These are phyloP conservation scores for Eutypa lata DNA, from an alignment of 2,329 filamentous ascomycete species.

Conservation along the genomic window DNA sequence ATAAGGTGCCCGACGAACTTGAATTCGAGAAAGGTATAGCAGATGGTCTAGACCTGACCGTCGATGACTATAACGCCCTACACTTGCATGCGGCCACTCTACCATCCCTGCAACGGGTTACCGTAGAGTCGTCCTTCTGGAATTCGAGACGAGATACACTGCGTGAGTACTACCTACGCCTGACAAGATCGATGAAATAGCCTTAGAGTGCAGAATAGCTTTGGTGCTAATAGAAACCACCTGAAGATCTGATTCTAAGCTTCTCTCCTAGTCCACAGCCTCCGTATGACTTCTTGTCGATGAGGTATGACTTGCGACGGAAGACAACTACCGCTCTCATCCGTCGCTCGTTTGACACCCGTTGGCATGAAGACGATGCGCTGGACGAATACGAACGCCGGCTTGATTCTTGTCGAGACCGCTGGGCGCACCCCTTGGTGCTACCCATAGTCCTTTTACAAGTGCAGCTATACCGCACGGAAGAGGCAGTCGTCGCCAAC, in stretches of 20 bases:
- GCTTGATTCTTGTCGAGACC: constrained; percentile 39
- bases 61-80: constrained; percentile 24
- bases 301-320: constrained; percentile 39
- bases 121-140: constrained; percentile 28
- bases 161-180: constrained; percentile 16
- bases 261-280: constrained; percentile 43
- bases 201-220: not conserved
- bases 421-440: constrained; percentile 45
- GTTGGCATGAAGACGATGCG: constrained; percentile 38
- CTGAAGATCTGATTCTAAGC: constrained; percentile 38
- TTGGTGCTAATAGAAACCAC: constrained; percentile 7
- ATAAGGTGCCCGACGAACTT: constrained; percentile 8
- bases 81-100: constrained; percentile 25
- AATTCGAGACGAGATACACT: constrained; percentile 24
- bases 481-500: constrained; percentile 42
- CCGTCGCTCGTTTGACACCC: constrained; percentile 40
- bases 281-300: constrained; percentile 45
- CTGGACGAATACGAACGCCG: constrained; percentile 44
- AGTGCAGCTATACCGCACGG: constrained; percentile 42
- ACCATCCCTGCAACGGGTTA: constrained; percentile 22
- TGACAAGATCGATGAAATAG: not conserved
- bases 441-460: constrained; percentile 44
- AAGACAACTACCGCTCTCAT: constrained; percentile 39
- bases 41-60: constrained; percentile 23
- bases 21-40: constrained; percentile 6